phyloP scores from a whole-genome alignment of 164 flowering plant species.

The Berberis vulgaris region DNA sequence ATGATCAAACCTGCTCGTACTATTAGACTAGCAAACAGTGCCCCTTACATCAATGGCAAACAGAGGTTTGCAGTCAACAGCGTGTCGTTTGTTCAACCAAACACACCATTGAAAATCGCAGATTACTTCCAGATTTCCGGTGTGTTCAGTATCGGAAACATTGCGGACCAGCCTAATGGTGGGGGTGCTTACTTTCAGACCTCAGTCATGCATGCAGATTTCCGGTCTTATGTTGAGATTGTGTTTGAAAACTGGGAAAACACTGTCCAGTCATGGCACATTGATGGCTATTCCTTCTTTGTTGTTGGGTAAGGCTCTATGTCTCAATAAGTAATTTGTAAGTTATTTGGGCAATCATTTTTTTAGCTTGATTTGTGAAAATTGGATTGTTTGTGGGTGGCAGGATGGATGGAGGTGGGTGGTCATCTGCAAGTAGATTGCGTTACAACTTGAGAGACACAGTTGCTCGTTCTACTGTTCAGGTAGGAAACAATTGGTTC shows the following conservation, averaged over 20 bases:
- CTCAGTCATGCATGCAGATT: conserved; percentile 83
- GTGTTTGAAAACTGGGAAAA: conserved; percentile 68
- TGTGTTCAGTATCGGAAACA: conserved; percentile 58
- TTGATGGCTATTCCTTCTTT: conserved; percentile 68
- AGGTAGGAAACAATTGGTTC: no score
- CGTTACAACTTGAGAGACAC: no score
- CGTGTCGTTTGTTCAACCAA: conserved; percentile 67
- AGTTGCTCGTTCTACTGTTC: no score
- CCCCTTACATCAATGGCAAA: conserved; percentile 63
- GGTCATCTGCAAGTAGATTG: no score
- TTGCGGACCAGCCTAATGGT: conserved; percentile 53
- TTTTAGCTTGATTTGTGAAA: no score
- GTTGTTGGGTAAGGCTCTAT: conserved; percentile 58
- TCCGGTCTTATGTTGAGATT: conserved; percentile 52
- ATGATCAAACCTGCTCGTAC: conserved; percentile 59
- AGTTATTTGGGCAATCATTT: no score
- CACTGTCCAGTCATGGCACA: conserved; percentile 75
- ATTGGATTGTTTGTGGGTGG: no score
- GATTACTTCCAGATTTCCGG: conserved; percentile 68
- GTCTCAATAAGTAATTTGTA: neutral
- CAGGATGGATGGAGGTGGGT: no score
- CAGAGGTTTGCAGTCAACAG: conserved; percentile 83
- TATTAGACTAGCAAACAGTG: conserved; percentile 56
- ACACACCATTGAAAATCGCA: conserved; percentile 81
- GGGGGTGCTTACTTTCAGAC: conserved; percentile 63